Conservation (phyloP, 345 rosid species). For the Bruguiera gymnorhiza region DNA sequence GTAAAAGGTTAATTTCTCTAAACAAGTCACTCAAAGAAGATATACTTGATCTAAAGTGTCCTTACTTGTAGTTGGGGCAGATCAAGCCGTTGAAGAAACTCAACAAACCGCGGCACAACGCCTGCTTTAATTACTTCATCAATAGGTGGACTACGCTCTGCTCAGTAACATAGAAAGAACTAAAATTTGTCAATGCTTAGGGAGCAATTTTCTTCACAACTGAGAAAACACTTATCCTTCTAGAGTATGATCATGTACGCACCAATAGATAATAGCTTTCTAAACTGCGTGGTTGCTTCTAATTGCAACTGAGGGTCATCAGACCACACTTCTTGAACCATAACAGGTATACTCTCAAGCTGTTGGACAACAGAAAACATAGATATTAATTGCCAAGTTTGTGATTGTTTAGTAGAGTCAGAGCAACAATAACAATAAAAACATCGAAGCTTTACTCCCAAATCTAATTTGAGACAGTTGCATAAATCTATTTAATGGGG, state of each 20-base stretch:
- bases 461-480: too few species aligned
- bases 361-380: constrained; percentile 4
- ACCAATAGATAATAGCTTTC: constrained; percentile 32
- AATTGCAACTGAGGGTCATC: constrained; percentile 23
- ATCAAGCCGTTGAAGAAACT: constrained; percentile 34
- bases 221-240: background rate
- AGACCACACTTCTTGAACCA: constrained; percentile 31
- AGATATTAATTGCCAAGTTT: background rate
- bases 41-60: background rate
- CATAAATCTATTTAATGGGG: too few species aligned
- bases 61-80: constrained; percentile 33
- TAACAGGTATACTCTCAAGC: constrained; percentile 26
- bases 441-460: too few species aligned
- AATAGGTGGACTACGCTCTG: constrained; percentile 43
- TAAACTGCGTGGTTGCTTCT: constrained; percentile 29
- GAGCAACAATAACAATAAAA: background rate
- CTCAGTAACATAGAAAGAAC: background rate
- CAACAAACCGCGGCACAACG: constrained; percentile 41
- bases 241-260: background rate
- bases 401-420: background rate
- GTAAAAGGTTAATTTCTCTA: background rate
- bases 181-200: background rate
- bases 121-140: constrained; percentile 43
- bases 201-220: background rate
- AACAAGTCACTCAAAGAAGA: background rate